Evolutionary conservation across 2,329 filamentous ascomycete genomes (phyloP).

Genomic region (Botrytis medusae): DNA sequence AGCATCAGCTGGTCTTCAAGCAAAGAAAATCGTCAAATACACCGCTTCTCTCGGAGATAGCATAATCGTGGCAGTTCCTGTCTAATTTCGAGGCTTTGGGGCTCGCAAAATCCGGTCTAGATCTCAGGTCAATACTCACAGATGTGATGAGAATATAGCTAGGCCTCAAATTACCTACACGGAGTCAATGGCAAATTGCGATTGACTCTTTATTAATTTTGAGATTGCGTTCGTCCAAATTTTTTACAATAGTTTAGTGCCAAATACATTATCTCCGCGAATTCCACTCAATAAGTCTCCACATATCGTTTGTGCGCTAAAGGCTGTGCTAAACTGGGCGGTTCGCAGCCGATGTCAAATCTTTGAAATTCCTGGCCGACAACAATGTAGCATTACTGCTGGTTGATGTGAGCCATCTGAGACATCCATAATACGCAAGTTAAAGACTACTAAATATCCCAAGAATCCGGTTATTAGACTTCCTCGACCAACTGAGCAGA

Average conservation of each 20-base stretch:
- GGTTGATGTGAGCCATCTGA: neutral
- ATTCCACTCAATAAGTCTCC: neutral
- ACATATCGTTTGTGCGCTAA: neutral
- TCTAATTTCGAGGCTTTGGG: neutral
- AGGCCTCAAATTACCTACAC: neutral
- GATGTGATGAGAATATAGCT: neutral
- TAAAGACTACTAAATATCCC: neutral
- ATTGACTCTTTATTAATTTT: neutral
- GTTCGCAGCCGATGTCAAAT: neutral
- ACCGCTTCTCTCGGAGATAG: conserved; percentile 9
- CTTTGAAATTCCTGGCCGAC: neutral
- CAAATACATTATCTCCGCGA: neutral
- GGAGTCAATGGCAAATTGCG: neutral
- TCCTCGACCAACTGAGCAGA: too few relatives aligned
- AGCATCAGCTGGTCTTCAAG: neutral
- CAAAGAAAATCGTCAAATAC: neutral
- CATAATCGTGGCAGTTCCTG: neutral
- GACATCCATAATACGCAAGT: neutral
- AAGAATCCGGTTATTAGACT: neutral
- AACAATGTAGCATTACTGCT: neutral
- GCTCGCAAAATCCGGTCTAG: neutral
- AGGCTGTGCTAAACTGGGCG: neutral
- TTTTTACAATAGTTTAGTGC: neutral
- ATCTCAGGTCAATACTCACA: neutral
- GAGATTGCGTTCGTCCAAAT: neutral